Percentiles rank a stretch among this genome's conserved stretches.
These are phyloP conservation scores for Papiliotrema terrestris DNA, from an alignment of 1,284 basidiomycete genomes.

Conservation along the genomic window DNA sequence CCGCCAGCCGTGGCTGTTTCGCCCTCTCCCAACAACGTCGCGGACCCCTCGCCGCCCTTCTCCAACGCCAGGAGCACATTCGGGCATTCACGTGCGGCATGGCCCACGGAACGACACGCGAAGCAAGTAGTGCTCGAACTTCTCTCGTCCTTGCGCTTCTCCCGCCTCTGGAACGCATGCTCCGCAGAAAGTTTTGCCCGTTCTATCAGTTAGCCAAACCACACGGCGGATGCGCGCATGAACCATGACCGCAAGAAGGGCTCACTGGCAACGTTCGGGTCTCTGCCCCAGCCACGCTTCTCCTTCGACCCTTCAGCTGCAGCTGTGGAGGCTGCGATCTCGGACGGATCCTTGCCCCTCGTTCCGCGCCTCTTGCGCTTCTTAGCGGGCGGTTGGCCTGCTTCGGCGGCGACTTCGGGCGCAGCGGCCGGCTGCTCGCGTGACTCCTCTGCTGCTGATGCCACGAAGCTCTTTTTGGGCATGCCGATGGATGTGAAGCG, in stretches of 20 bases:
- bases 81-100: slow-evolving; percentile 79
- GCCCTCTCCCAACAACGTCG: slow-evolving; percentile 24
- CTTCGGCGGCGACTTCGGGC: background rate
- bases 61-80: slow-evolving; percentile 48
- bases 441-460: slow-evolving; percentile 44
- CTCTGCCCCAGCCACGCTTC: slow-evolving; percentile 35
- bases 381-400: slow-evolving; percentile 9
- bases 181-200: slow-evolving; percentile 22
- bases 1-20: slow-evolving; percentile 4
- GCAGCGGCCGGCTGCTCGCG: slow-evolving; percentile 19
- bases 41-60: slow-evolving; percentile 23
- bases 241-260: no score
- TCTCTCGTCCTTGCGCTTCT: slow-evolving; percentile 64
- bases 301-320: background rate
- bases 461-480: slow-evolving; percentile 43
- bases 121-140: slow-evolving; percentile 69
- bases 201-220: slow-evolving; percentile 13
- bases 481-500: slow-evolving; percentile 49
- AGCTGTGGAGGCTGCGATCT: background rate
- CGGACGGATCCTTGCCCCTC: slow-evolving; percentile 4
- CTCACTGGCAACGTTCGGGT: slow-evolving; percentile 44
- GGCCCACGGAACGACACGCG: slow-evolving; percentile 79
- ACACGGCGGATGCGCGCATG: background rate
- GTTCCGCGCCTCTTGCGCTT: slow-evolving; percentile 15
- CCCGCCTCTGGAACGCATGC: slow-evolving; percentile 61